phyloP scores from a whole-genome alignment of 2,329 filamentous ascomycete genomes.

The Fonsecaea multimorphosa region DNA sequence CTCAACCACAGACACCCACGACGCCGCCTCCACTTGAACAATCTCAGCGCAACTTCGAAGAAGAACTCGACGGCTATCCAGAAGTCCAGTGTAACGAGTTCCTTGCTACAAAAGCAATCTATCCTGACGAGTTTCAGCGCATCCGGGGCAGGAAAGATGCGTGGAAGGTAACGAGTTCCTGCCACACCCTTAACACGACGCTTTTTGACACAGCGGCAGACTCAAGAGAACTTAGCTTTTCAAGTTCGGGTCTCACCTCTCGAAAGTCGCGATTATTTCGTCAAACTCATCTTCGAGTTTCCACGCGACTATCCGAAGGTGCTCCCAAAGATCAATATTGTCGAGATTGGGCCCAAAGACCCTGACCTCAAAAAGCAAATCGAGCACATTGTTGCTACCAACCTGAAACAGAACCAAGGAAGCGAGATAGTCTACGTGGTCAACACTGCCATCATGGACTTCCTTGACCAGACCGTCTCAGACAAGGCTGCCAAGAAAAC shows the following conservation, averaged over 20 bases:
- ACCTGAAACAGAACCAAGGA: conserved; percentile 29
- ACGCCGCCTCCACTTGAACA: conserved; percentile 29
- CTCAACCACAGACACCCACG: conserved; percentile 12
- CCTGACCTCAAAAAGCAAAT: conserved; percentile 28
- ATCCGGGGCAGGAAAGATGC: conserved; percentile 36
- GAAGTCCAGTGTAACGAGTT: conserved; percentile 38
- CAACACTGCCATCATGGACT: conserved; percentile 36
- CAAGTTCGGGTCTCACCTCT: conserved; percentile 33
- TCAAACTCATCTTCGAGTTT: conserved; percentile 39
- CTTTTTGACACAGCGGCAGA: conserved; percentile 19
- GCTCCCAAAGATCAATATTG: conserved; percentile 34
- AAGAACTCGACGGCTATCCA: conserved; percentile 34
- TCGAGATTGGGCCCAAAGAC: conserved; percentile 35
- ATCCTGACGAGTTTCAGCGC: conserved; percentile 37
- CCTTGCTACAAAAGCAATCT: conserved; percentile 36
- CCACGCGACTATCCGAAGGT: conserved; percentile 39
- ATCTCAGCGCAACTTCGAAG: conserved; percentile 33
- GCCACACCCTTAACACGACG: not conserved
- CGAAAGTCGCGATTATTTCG: conserved; percentile 35
- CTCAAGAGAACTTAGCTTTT: conserved; percentile 37
- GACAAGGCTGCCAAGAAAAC: conserved; percentile 31
- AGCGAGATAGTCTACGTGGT: conserved; percentile 35
- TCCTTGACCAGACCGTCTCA: conserved; percentile 28
- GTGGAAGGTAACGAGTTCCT: conserved; percentile 32
- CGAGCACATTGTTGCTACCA: conserved; percentile 30